Evolutionary conservation across 129 eudicot genomes (phyloP).

Genomic region (Cynara cardunculus): DNA sequence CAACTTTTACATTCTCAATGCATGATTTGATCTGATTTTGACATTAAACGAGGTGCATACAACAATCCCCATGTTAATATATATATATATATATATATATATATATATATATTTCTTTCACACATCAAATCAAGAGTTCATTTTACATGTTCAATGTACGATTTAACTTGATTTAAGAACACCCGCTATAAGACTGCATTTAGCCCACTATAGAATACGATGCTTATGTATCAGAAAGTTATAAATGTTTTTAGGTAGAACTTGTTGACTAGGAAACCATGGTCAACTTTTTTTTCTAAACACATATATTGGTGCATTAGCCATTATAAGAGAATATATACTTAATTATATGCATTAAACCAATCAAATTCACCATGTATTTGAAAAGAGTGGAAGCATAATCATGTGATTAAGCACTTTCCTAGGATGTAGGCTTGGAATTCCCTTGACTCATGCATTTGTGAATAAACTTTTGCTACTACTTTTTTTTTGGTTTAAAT

Average conservation of each 20-base stretch:
- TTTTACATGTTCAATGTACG: too few relatives aligned
- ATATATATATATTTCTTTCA: too few relatives aligned
- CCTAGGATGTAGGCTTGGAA: conserved; percentile 45
- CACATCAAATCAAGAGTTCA: too few relatives aligned
- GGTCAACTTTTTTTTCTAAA: neutral
- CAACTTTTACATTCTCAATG: too few relatives aligned
- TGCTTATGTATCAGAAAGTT: neutral
- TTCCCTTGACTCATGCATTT: conserved; percentile 38
- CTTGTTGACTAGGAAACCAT: conserved; percentile 8
- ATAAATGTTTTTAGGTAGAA: neutral
- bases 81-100: too few relatives aligned
- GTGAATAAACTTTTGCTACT: conserved; percentile 13
- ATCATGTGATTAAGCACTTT: conserved; percentile 15
- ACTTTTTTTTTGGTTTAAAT: neutral
- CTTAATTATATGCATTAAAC: conserved; percentile 19
- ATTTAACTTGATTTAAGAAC: too few relatives aligned
- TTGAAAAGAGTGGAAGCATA: conserved; percentile 28
- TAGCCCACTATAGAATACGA: too few relatives aligned
- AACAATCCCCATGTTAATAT: too few relatives aligned
- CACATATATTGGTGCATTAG: conserved; percentile 2
- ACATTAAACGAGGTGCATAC: too few relatives aligned
- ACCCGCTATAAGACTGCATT: too few relatives aligned
- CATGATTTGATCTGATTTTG: too few relatives aligned
- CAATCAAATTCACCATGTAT: conserved; percentile 16
- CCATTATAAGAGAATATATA: conserved; percentile 9